Base-by-base conservation (phyloP, 139 green algal genomes). In the Chlamydomonas urium region DNA sequence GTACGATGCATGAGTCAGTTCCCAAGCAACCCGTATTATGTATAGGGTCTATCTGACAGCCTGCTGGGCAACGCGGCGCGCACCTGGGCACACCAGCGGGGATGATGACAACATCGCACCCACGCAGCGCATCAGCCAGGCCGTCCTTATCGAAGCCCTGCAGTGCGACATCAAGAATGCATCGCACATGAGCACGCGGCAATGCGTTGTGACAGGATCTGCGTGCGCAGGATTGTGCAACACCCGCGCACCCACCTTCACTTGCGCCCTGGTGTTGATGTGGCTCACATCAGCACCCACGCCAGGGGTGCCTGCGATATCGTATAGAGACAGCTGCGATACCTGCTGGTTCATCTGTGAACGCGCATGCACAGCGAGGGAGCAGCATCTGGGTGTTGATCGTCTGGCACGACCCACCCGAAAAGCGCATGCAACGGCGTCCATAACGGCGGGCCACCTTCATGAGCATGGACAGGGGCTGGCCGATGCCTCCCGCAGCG, bases 401-500 rank as follows among this genome's bases (percentile, higher is more conserved):
- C n/a, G n/a, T n/a, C n/a, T n/a, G n/a, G n/a, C n/a, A n/a, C n/a
- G n/a, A n/a, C n/a, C n/a, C n/a, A n/a, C n/a, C n/a, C n/a, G n/a
- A n/a, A n/a, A n/a, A n/a, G n/a, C n/a, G n/a, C n/a, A n/a, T n/a
- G n/a, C n/a, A n/a, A n/a, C n/a, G n/a, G n/a, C n/a, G n/a, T n/a
- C n/a, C n/a, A n/a, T n/a, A n/a, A n/a, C n/a, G n/a, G n/a, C n/a
- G n/a, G n/a, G n/a, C n/a, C 32, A 94, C 86, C 79, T 98, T 98
- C 6, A 99, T 75, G 50, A 99, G 87, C 66, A 99, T 79, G 0
- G 84, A 86, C 45, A 99, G 83, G 1, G 95, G 90, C 85, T 99
- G 95, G 23, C 95, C 95, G 58, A 99, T 99, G 59, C 95, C 95
- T 28, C 95, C 95, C 3, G 90, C 91, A n/a, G 95, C 95, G 23